phyloP scores from a whole-genome alignment of 805 yeast species.

The Candida manassasensis region DNA sequence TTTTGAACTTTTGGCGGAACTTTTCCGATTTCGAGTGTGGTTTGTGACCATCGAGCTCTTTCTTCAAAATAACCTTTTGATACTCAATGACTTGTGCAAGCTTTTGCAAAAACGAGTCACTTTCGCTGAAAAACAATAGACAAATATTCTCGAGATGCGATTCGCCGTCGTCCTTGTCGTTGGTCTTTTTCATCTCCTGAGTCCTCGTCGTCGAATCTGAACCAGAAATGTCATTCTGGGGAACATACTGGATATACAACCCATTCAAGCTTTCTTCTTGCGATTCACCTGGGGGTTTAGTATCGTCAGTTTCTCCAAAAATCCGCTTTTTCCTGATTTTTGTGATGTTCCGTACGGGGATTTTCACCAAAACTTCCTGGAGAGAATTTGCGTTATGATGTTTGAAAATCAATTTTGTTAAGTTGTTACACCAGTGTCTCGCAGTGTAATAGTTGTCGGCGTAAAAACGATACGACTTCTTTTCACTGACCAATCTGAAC shows the following conservation, averaged over 20 bases:
- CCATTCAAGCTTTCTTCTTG: constrained; percentile 14
- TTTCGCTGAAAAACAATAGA: constrained; percentile 1
- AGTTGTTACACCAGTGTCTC: constrained; percentile 68
- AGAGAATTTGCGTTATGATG: constrained; percentile 59
- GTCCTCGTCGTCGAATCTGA: too few species aligned
- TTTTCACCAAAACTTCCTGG: constrained; percentile 68
- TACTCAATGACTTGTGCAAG: not conserved
- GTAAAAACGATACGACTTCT: constrained; percentile 56
- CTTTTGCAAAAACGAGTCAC: not conserved
- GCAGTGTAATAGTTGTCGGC: constrained; percentile 76
- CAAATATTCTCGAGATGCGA: not conserved
- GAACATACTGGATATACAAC: constrained; percentile 2
- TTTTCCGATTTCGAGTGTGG: not conserved
- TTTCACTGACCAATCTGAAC: constrained; percentile 57
- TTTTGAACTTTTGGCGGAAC: not conserved
- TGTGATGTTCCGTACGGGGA: constrained; percentile 66
- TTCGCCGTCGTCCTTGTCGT: not conserved
- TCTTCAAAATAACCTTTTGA: not conserved
- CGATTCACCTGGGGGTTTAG: constrained; percentile 9
- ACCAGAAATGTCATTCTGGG: constrained; percentile 1
- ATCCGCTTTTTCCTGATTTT: constrained; percentile 48
- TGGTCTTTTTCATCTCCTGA: not conserved
- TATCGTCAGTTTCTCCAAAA: constrained; percentile 12
- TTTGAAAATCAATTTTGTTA: constrained; percentile 71
- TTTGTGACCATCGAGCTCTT: not conserved